phyloP scores from a whole-genome alignment of 83 land plant species.

The Thuja plicata region DNA sequence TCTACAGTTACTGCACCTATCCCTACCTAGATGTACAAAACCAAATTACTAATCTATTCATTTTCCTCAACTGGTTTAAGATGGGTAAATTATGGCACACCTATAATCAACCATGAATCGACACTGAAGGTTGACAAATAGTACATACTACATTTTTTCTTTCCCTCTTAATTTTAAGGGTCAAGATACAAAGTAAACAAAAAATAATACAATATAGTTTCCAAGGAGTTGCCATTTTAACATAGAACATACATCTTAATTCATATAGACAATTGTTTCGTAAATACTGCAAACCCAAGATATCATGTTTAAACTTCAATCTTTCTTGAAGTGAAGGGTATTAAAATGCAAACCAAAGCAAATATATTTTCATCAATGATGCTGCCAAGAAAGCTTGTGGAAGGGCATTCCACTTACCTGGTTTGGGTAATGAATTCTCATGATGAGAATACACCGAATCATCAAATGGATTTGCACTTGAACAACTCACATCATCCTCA shows the following conservation, averaged over 20 bases:
- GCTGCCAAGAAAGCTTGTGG: neutral
- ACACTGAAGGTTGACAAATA: neutral
- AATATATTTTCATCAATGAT: neutral
- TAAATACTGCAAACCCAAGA: neutral
- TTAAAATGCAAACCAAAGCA: neutral
- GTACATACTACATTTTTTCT: neutral
- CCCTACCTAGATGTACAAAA: neutral
- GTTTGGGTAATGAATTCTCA: conserved; percentile 1
- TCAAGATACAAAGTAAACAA: neutral
- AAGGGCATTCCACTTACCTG: neutral
- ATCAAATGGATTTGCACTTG: neutral
- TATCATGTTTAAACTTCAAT: neutral
- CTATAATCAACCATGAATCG: neutral
- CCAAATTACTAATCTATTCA: neutral
- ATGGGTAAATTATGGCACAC: neutral
- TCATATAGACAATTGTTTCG: neutral
- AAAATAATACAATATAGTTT: neutral
- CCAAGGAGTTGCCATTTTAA: neutral
- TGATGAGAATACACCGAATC: neutral
- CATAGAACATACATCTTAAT: neutral
- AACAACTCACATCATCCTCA: neutral
- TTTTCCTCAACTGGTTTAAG: neutral
- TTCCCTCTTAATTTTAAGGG: neutral
- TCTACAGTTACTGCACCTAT: neutral
- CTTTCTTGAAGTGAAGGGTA: neutral